A percentile compares a stretch with the other conserved stretches of the same genome.
phyloP scores from a whole-genome alignment of 176 grass and related monocot genomes.

The Oryza officinalis region DNA sequence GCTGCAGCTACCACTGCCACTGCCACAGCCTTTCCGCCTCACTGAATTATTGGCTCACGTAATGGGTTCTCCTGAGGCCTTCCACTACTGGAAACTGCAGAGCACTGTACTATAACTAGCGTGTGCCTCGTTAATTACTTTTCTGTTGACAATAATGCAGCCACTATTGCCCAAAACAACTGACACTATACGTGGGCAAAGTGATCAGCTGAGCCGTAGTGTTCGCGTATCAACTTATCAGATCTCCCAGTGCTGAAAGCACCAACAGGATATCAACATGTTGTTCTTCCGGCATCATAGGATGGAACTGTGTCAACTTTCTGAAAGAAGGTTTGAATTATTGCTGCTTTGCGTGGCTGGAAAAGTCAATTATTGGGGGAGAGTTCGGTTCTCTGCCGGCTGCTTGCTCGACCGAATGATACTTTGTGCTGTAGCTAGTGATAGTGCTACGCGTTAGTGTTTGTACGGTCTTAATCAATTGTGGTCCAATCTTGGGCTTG shows the following conservation, averaged over 20 bases:
- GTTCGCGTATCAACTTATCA: constrained; percentile 45
- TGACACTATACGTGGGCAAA: neutral
- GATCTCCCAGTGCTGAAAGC: constrained; percentile 35
- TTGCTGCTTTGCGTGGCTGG: constrained; percentile 25
- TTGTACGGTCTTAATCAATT: neutral
- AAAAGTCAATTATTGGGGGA: constrained; percentile 38
- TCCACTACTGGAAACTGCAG: constrained; percentile 25
- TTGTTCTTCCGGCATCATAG: constrained; percentile 30
- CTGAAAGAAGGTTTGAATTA: constrained; percentile 17
- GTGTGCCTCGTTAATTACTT: constrained; percentile 14
- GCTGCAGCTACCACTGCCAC: neutral
- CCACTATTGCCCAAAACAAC: constrained; percentile 19
- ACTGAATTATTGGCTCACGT: constrained; percentile 26
- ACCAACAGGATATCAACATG: constrained; percentile 30
- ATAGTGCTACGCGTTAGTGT: neutral
- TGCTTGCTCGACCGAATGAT: neutral
- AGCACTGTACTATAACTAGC: neutral
- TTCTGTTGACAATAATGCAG: constrained; percentile 45
- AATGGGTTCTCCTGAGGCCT: constrained; percentile 41
- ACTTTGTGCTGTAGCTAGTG: neutral
- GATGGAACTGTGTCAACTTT: constrained; percentile 11
- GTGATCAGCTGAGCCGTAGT: neutral
- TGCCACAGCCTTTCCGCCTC: neutral
- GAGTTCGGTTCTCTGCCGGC: constrained; percentile 7
- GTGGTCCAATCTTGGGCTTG: neutral